Percentiles rank a stretch among this genome's conserved stretches.
These are phyloP conservation scores for Aspergillus diversus DNA, from an alignment of 495 filamentous ascomycete genomes.

Conservation along the genomic window DNA sequence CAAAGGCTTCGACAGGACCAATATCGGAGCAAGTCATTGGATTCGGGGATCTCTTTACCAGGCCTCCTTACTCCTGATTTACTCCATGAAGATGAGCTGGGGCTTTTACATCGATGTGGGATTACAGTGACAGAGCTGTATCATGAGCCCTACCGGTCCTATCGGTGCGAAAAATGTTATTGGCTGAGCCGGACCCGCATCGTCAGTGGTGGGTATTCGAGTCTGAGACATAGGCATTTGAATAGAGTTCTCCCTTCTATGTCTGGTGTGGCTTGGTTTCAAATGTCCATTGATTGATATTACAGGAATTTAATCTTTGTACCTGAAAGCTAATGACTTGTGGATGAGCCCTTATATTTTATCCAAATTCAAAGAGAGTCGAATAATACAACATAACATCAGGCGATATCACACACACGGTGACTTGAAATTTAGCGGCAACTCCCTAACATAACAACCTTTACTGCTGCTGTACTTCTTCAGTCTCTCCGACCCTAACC, in stretches of 20 bases:
- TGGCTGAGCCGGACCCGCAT: neutral
- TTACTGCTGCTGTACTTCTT: neutral
- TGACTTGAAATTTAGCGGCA: neutral
- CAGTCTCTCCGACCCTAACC: slow-evolving; percentile 55
- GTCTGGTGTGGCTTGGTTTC: neutral
- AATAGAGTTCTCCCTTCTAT: neutral
- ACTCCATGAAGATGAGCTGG: neutral
- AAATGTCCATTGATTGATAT: neutral
- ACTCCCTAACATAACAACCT: neutral
- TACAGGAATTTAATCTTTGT: neutral
- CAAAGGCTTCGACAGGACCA: neutral
- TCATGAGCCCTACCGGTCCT: neutral
- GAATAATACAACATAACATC: neutral
- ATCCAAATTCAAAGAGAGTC: no score
- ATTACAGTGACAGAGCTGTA: neutral
- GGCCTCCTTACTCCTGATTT: neutral
- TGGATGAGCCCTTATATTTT: no score
- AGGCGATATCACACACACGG: neutral
- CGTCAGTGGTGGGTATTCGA: neutral
- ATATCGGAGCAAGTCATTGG: neutral
- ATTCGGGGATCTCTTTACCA: neutral
- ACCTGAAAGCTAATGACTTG: neutral
- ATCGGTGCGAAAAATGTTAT: neutral
- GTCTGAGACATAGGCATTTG: neutral
- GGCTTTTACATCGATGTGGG: neutral